These are phyloP conservation scores for Poa pratensis DNA, from an alignment of 176 grass and related monocot species.

Conservation along the genomic window DNA sequence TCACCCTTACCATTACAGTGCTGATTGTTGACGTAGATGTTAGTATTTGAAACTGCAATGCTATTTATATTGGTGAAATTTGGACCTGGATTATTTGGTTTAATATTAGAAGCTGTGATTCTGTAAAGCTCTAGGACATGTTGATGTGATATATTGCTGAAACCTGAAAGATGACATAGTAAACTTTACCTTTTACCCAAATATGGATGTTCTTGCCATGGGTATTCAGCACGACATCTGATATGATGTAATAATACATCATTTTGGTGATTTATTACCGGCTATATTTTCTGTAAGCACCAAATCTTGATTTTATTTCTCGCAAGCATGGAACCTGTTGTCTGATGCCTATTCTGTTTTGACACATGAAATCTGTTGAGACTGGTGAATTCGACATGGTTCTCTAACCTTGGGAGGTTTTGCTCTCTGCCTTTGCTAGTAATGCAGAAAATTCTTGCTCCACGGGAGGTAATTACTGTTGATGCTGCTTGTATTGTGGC, in stretches of 20 bases:
- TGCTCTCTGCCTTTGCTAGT: conserved; percentile 58
- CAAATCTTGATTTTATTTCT: conserved; percentile 23
- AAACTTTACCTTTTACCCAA: conserved; percentile 21
- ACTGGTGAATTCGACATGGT: conserved; percentile 6
- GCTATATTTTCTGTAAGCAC: not conserved
- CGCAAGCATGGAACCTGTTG: conserved; percentile 9
- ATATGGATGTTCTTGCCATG: not conserved
- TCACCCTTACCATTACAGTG: conserved; percentile 5
- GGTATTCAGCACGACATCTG: not conserved
- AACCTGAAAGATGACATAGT: conserved; percentile 14
- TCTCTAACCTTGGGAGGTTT: conserved; percentile 31
- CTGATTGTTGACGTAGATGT: not conserved
- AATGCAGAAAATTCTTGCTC: conserved; percentile 91
- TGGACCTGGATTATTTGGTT: not conserved
- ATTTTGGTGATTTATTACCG: not conserved
- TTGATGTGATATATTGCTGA: conserved; percentile 2
- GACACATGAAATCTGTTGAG: conserved; percentile 28
- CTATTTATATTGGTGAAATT: not conserved
- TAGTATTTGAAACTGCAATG: conserved; percentile 12
- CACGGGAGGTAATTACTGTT: conserved; percentile 66
- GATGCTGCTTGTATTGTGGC: conserved; percentile 86
- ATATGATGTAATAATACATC: not conserved
- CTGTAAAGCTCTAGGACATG: conserved; percentile 27
- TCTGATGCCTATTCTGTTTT: conserved; percentile 23
- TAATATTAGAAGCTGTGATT: not conserved